Evolutionary conservation across 192 early-diverging fungal species (phyloP), one percentile per base, ranked within the genome.

Genomic region (Entomortierella parvispora): DNA sequence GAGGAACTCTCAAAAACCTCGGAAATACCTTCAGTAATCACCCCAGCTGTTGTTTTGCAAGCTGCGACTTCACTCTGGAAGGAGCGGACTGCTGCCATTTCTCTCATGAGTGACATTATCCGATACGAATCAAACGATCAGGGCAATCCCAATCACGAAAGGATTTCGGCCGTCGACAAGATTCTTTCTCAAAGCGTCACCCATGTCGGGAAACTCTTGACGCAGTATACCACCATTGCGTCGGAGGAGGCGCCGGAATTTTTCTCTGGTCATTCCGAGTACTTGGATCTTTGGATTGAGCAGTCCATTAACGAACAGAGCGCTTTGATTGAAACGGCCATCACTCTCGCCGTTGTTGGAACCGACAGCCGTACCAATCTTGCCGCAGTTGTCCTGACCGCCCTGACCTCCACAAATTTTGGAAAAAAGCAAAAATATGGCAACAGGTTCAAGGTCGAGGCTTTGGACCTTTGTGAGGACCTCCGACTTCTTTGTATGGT

Each of bases 261-360:
- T 25, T 74, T 81, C 10, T 34, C 56, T 2, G 31, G 57, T n/a
- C 58, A 62, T 14, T 8, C 75, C 6, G 60, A 58, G 2, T 67
- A 67, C 26, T 28, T 74, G 12, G 56, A 55, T 3, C 54, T 68
- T 12, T 82, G 79, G 79, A 80, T 80, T 33, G 67, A 68, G 15
- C 84, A 85, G 29, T 69, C 62, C 2, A 42, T 85, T 23, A 75
- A 58, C 17, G 84, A 85, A 45, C 81, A 85, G 49, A 70, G 69
- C n/a, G 69, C 71, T 4, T 45, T 85, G 9, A 42, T 85, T 22
- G 84, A 85, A 40, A 56, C 79, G 6, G 44, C 81, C 42, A 69
- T 81, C 33, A 44, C 49, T 2, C 51, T 85, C n/a, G 50, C 58
- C 15, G 46, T 69, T 20, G 58, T 62, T 17, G 74, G 82, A 49